Conservation (phyloP, 495 filamentous ascomycete species). For the Lophiotrema nucula region DNA sequence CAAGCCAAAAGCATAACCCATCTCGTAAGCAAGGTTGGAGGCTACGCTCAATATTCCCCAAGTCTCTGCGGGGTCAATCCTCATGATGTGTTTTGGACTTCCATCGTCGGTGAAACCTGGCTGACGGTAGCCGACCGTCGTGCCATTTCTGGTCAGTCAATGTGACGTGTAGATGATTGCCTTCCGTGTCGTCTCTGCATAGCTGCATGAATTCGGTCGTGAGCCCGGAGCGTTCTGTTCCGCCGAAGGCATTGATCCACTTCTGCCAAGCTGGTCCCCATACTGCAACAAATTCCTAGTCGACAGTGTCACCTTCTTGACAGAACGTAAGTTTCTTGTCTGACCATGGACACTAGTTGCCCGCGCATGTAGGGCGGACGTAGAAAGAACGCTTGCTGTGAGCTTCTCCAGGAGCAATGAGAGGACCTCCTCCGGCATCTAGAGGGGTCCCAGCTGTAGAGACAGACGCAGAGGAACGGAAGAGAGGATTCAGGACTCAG, state of each 20-base stretch:
- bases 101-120: not conserved
- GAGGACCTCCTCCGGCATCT: not conserved
- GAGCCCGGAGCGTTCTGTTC: not conserved
- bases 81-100: not conserved
- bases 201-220: not conserved
- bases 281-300: not conserved
- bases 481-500: too few relatives aligned
- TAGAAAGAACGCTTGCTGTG: not conserved
- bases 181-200: not conserved
- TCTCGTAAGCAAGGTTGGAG: not conserved
- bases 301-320: not conserved
- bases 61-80: not conserved
- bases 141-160: not conserved
- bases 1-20: not conserved
- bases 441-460: not conserved
- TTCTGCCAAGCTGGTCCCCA: not conserved
- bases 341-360: not conserved
- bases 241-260: not conserved
- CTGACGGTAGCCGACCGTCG: not conserved
- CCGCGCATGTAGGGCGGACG: not conserved
- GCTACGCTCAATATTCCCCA: not conserved
- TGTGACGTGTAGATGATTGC: not conserved
- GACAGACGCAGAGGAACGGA: too few relatives aligned
- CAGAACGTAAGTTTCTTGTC: not conserved
- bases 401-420: not conserved